Evolutionary conservation across 2,329 filamentous ascomycete genomes (phyloP), one percentile per base, ranked within the genome.

Genomic region (Apiospora aurea): DNA sequence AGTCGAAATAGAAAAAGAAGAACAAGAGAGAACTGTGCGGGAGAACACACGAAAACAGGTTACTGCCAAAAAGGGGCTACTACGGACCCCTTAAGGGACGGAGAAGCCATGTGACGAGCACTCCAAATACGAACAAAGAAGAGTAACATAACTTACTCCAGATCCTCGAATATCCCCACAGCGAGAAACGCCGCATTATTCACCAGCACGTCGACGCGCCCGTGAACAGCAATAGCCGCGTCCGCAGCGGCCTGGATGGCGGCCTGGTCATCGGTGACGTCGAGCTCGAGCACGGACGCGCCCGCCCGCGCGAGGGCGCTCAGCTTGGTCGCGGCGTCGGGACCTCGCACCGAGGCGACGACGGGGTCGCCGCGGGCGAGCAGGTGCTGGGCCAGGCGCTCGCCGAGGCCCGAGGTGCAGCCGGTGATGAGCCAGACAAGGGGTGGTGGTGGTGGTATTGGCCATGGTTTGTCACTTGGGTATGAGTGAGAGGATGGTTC

Each of bases 341-440:
- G 67, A 0, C 64, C 51, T 41, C 74, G 67, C 13, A 73, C 73
- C 38, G 74, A 74, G 6, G 74, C 74, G 47, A 75, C 26, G 64
- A 75, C 74, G 24, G 47, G 72, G 67, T 73, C 69, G 34, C 72
- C 71, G 24, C 66, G 67, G 10, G 24, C 26, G 21, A 72, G 69
- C 43, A 75, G 69, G 43, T 67, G 69, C 3, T 68, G 67, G 10
- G 73, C 73, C 21, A 75, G 71, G 49, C 61, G 38, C 49, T 72
- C 72, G 34, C 73, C 74, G 26, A 75, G 73, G 46, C 74, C 74
- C 44, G 71, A 72, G 70, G 70, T 71, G 64, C 74, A 75, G 43
- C 74, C 74, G 6, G 73, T 74, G 67, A 75, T 70, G 49, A 71
- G 47, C 57, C 61, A 66, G 18, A 43, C 34, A 1, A 49, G 46